These are phyloP conservation scores for Colletotrichum orchidophilum DNA, from an alignment of 2,329 filamentous ascomycete genomes.

Conservation along the genomic window DNA sequence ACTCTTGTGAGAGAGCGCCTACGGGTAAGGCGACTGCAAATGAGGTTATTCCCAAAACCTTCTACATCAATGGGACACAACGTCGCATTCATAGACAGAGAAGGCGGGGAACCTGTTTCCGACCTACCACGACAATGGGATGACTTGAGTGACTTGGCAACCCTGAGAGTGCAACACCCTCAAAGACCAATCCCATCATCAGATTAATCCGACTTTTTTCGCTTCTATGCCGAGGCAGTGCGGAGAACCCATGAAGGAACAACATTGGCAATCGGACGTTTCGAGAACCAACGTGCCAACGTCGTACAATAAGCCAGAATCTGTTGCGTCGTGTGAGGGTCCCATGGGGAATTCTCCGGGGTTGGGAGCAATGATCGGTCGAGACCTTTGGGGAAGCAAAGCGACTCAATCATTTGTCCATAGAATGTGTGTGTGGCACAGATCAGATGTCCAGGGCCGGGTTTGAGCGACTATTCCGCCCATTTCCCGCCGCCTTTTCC, in stretches of 20 bases:
- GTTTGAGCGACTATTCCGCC: conserved; percentile 3
- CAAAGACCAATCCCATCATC: conserved; percentile 11
- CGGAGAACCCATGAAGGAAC: conserved; percentile 14
- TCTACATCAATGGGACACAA: background rate
- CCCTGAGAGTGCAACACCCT: background rate
- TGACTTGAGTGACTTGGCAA: background rate
- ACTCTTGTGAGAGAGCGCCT: background rate
- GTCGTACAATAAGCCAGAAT: background rate
- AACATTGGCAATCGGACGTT: conserved; percentile 10
- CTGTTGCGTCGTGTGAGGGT: background rate
- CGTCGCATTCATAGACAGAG: conserved; percentile 23
- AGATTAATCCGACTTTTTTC: background rate
- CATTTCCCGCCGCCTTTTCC: conserved; percentile 25
- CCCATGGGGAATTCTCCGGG: conserved; percentile 28
- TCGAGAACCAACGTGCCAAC: conserved; percentile 13
- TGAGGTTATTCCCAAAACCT: conserved; percentile 26
- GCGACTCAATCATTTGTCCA: conserved; percentile 23
- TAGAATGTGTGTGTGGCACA: conserved; percentile 10
- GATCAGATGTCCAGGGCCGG: background rate
- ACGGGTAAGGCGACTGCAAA: background rate
- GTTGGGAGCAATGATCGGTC: conserved; percentile 22
- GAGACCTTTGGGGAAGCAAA: conserved; percentile 28
- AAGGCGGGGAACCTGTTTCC: background rate
- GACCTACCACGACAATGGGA: background rate
- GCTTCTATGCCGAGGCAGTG: conserved; percentile 19